Evolutionary conservation across 176 grass and related monocot species (phyloP), one percentile per base, ranked within the genome.

Genomic region (Avena insularis): DNA sequence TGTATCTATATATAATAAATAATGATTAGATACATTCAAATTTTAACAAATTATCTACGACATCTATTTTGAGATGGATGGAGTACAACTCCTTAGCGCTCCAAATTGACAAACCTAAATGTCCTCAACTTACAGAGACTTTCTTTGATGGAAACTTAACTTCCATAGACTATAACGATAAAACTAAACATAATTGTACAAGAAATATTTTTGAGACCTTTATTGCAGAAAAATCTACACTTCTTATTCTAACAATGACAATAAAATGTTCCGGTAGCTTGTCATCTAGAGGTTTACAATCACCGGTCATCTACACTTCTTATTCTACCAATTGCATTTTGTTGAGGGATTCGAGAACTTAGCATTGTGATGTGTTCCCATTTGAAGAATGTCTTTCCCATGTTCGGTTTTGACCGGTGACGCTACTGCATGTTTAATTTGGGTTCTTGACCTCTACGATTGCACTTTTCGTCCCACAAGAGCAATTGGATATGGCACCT

Each of bases 201-300:
- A 69, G 27, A 9, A 23, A 81, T 16, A 67, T 3, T 57, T 19
- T 59, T 9, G 19, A 6, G 8, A 4, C n/a, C 9, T 67, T 43
- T 3, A 47, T 15, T 59, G 35, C 25, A 36, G 65, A 51, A 71
- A 54, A 51, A 31, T 15, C 9, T 62, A 4, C 25, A 9, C 8
- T 25, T 62, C 19, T 71, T 17, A 9, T 20, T 4, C 9, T 71
- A 17, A 67, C 16, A 59, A 47, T 14, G 9, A 11, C 13, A 66
- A 15, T 12, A 59, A 23, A 77, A 11, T 40, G 27, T 63, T 49
- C 63, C 23, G 71, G 55, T 29, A 58, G 16, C 50, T 62, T 80
- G 56, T 54, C n/a, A 68, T 88, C 63, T 79, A 77, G 48, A 77
- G 81, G 23, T 13, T 60, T 40, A 88, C 35, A 58, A 50, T 59